These are phyloP conservation scores for Lecanicillium sp. DNA, from an alignment of 2,329 filamentous ascomycete species.

Conservation along the genomic window DNA sequence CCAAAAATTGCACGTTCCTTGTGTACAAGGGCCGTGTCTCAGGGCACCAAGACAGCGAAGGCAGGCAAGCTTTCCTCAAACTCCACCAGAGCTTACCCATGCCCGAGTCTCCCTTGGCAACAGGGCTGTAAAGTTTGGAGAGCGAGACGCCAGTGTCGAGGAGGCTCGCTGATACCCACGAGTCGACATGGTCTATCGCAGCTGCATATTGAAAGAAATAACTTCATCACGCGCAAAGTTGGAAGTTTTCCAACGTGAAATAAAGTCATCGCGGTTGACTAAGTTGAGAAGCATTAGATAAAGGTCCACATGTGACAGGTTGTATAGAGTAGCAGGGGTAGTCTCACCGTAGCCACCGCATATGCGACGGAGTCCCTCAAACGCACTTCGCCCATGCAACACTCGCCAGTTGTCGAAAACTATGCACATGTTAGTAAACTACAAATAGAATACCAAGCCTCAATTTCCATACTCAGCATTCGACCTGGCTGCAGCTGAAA, in stretches of 20 bases:
- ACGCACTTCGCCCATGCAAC: conserved; percentile 76
- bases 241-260: conserved; percentile 67
- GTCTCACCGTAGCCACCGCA: conserved; percentile 84
- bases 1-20: too few species aligned
- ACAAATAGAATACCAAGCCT: neutral
- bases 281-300: conserved; percentile 8
- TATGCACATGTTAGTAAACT: conserved; percentile 21
- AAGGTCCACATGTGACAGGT: too few species aligned
- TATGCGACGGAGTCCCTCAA: conserved; percentile 77
- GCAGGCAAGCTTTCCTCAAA: too few species aligned
- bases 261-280: conserved; percentile 77
- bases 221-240: conserved; percentile 49
- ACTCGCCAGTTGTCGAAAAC: conserved; percentile 97
- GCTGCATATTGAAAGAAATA: conserved; percentile 26
- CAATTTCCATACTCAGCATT: conserved; percentile 54
- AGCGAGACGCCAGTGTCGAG: too few species aligned
- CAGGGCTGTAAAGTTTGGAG: too few species aligned
- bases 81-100: too few species aligned
- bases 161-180: too few species aligned
- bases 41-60: too few species aligned
- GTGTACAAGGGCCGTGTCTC: too few species aligned
- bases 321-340: conserved; percentile 1
- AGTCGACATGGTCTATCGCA: conserved; percentile 6
- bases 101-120: too few species aligned
- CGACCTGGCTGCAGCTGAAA: conserved; percentile 73